Evolutionary conservation across 352 stramenopile genomes (phyloP).

Genomic region (Stramenopiles sp.): DNA sequence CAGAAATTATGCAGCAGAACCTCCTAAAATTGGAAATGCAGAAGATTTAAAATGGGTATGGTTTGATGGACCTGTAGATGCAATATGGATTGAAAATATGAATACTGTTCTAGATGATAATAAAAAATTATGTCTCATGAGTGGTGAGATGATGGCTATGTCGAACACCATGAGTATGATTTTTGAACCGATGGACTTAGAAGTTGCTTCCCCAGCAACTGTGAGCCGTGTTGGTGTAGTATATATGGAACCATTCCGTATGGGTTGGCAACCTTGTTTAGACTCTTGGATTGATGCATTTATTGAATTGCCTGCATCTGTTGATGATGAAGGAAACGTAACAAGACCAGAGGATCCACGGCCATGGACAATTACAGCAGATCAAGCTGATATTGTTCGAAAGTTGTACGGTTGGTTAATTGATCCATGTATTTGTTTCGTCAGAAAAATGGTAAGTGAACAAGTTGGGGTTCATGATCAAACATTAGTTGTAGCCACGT

Average conservation of each 20-base stretch:
- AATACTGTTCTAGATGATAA: constrained; percentile 83
- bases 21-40: constrained; percentile 22
- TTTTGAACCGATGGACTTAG: constrained; percentile 78
- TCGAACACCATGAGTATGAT: constrained; percentile 81
- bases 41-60: constrained; percentile 60
- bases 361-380: too few species aligned
- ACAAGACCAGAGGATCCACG: too few species aligned
- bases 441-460: neutral
- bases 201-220: constrained; percentile 71
- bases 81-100: constrained; percentile 85
- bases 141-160: constrained; percentile 81
- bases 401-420: too few species aligned
- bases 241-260: constrained; percentile 71
- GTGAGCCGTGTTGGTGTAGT: constrained; percentile 80
- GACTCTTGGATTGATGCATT: constrained; percentile 64
- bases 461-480: too few species aligned
- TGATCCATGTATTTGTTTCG: neutral
- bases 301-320: constrained; percentile 12
- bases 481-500: too few species aligned
- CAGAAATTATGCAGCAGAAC: constrained; percentile 42
- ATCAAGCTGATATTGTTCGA: too few species aligned
- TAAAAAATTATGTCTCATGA: constrained; percentile 76
- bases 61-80: constrained; percentile 74
- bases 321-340: neutral
- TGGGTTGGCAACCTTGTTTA: constrained; percentile 60